These are phyloP conservation scores for Stentor coeruleus DNA, from an alignment of 73 alveolate species.

Conservation along the genomic window DNA sequence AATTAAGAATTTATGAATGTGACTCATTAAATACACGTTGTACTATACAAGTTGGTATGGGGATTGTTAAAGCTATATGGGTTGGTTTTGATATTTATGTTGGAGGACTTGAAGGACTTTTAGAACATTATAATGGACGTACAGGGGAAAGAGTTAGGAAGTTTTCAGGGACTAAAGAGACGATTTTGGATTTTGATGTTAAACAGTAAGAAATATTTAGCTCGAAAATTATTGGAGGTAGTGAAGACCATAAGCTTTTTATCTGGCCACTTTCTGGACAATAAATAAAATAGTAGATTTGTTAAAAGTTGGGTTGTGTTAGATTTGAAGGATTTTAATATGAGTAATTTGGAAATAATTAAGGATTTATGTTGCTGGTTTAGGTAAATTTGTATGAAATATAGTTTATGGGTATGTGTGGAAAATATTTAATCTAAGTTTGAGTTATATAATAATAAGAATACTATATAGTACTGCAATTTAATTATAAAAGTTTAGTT, in stretches of 20 bases:
- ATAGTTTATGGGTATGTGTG: neutral
- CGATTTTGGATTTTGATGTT: neutral
- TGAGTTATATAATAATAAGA: too few species aligned
- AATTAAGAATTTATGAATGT: neutral
- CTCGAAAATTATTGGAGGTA: neutral
- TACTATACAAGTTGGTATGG: neutral
- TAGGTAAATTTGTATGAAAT: neutral
- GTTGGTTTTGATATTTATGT: neutral
- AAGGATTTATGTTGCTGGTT: neutral
- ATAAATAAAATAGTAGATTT: too few species aligned
- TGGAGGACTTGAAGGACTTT: neutral
- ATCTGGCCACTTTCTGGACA: too few species aligned
- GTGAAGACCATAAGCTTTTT: neutral
- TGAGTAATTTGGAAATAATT: neutral
- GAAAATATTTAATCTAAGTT: too few species aligned
- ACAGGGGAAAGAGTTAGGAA: neutral
- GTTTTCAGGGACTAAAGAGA: neutral
- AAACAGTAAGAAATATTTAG: neutral
- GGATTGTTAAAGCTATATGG: constrained; percentile 14
- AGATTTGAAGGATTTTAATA: neutral
- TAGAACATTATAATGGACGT: neutral
- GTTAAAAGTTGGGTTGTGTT: neutral
- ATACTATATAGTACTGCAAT: too few species aligned
- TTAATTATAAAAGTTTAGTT: too few species aligned
- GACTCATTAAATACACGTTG: neutral